These are phyloP conservation scores for Starmerella khaoyaiensis DNA, from an alignment of 805 yeast species.

Conservation along the genomic window DNA sequence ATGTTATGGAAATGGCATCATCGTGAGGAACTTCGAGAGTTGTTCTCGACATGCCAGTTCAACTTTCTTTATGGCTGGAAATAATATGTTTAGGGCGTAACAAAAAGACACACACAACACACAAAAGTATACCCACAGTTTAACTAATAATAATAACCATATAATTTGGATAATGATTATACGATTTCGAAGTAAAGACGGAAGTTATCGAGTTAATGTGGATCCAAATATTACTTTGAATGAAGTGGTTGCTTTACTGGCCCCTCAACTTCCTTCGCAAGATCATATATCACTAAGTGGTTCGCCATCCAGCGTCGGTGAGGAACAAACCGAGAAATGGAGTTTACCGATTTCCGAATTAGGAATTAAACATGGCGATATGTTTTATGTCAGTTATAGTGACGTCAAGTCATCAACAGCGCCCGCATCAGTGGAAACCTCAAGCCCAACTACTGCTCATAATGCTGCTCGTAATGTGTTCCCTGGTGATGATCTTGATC, in stretches of 20 bases:
- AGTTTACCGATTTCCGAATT: conserved; percentile 28
- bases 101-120: neutral
- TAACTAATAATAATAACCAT: neutral
- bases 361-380: conserved; percentile 42
- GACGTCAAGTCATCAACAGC: neutral
- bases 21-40: conserved; percentile 16
- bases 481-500: conserved; percentile 35
- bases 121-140: neutral
- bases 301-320: conserved; percentile 36
- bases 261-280: conserved; percentile 29
- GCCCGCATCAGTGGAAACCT: neutral
- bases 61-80: neutral
- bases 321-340: conserved; percentile 27
- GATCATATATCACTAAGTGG: conserved; percentile 31
- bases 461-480: neutral
- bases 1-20: conserved; percentile 36
- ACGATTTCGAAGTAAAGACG: conserved; percentile 74
- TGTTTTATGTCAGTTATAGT: conserved; percentile 37
- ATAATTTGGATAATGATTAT: conserved; percentile 36
- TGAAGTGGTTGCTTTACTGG: conserved; percentile 29
- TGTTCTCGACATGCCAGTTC: conserved; percentile 1
- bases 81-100: neutral
- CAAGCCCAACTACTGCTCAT: neutral
- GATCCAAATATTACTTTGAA: conserved; percentile 36
- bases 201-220: conserved; percentile 56